Conservation (phyloP, 768 basidiomycete species). For the Trametes cubensis region DNA sequence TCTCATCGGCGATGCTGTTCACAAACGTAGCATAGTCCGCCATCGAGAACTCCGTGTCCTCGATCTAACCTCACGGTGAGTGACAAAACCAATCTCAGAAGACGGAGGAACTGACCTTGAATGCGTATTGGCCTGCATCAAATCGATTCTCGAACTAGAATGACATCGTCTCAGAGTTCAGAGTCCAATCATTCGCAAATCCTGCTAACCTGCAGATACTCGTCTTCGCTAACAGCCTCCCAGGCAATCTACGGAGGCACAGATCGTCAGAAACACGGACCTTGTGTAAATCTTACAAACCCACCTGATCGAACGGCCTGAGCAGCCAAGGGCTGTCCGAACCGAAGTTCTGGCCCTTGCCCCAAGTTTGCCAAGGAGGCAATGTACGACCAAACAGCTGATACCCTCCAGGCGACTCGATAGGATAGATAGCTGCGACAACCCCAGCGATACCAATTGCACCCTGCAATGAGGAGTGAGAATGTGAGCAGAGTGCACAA, state of each 20-base stretch:
- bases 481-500: not conserved
- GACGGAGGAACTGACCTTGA: conserved; percentile 41
- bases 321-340: conserved; percentile 61
- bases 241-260: conserved; percentile 48
- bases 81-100: not conserved
- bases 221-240: conserved; percentile 47
- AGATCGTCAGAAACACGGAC: not conserved
- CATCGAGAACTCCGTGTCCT: conserved; percentile 57
- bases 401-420: conserved; percentile 68
- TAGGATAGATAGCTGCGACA: conserved; percentile 66
- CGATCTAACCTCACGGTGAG: conserved; percentile 41
- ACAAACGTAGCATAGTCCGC: conserved; percentile 48
- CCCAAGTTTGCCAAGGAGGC: conserved; percentile 68
- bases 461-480: conserved; percentile 44
- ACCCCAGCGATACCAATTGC: conserved; percentile 73
- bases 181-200: not conserved
- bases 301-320: conserved; percentile 64
- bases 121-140: conserved; percentile 54
- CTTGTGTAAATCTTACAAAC: not conserved
- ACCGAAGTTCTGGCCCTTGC: conserved; percentile 49
- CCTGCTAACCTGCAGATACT: conserved; percentile 49
- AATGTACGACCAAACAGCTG: conserved; percentile 65
- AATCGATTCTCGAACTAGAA: conserved; percentile 52
- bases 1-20: conserved; percentile 44
- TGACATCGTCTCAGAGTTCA: not conserved